Evolutionary conservation across 2,329 filamentous ascomycete genomes (phyloP).

Genomic region (Aspergillus ustus): DNA sequence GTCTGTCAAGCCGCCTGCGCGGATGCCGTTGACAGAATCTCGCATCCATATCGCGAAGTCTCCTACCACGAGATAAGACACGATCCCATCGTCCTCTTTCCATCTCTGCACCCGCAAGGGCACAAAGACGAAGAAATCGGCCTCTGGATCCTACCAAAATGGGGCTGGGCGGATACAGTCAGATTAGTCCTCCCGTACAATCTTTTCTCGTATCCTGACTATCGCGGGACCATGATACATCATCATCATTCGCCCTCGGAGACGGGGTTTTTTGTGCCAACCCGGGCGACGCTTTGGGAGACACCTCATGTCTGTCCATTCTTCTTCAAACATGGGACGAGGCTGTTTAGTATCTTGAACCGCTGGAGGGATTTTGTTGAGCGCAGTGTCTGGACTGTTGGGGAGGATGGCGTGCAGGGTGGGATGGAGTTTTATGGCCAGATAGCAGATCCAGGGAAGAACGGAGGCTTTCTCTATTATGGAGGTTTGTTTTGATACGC

Average conservation of each 20-base stretch:
- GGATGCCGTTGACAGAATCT: neutral
- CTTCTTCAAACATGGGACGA: neutral
- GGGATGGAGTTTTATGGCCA: neutral
- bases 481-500: no score
- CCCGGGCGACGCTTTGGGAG: neutral
- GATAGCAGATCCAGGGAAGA: no score
- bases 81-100: neutral
- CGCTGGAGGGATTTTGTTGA: neutral
- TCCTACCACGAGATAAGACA: neutral
- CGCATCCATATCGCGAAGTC: neutral
- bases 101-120: neutral
- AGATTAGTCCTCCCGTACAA: neutral
- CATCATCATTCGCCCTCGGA: neutral
- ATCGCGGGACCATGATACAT: neutral
- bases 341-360: neutral
- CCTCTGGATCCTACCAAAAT: neutral
- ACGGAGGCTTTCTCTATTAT: no score
- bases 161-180: neutral
- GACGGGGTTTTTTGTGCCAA: neutral
- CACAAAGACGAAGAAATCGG: neutral
- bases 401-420: neutral
- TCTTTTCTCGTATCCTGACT: neutral
- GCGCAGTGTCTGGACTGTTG: neutral
- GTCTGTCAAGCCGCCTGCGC: neutral
- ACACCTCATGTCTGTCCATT: neutral